Evolutionary conservation across 495 filamentous ascomycete species (phyloP), one percentile per base, ranked within the genome.

Genomic region (Evernia prunastri): DNA sequence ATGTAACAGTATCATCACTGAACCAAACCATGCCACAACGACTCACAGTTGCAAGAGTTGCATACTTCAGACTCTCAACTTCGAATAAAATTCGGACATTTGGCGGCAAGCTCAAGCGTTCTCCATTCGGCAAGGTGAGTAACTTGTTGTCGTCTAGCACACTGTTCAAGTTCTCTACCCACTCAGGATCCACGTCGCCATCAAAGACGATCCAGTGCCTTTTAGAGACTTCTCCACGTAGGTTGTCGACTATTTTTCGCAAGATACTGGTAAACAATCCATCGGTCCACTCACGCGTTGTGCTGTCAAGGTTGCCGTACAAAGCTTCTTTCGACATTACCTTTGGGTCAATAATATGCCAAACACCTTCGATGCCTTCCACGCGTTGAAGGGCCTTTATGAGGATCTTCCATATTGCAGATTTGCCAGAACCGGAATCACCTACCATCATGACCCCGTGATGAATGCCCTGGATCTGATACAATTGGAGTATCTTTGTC

Each of bases 361-460:
- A 95, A 39, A 97, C 90, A 42, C 95, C 92, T 76, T 99, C 94
- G 35, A 94, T 82, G 25, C 86, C 87, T 73, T 99, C 93, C 35
- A 94, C 87, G 58, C 88, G 84, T 71, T 97, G 93, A 67, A 99
- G 78, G 13, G 94, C 95, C 71, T 93, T 88, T 15, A 99, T 82
- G n/a, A 99, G 82, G 23, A 95, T 86, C 71, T 90, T 91, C 94
- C 95, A 99, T 25, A 92, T 88, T 8, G 88, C 84, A 60, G 94
- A 96, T 77, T 99, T 99, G 67, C 94, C 94, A 40, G 93, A 87
- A 15, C 94, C 94, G 7, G 94, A 97, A 70, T 88, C 89, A 51
- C 94, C 94, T 9, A 99, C 94, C 94, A 97, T 97, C 95, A 99
- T 99, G 23, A 99, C 95, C 85, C 94, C 94, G 68, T 99, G 94